Conservation (phyloP, 495 filamentous ascomycete species). For the Hypomontagnella submonticulosa region DNA sequence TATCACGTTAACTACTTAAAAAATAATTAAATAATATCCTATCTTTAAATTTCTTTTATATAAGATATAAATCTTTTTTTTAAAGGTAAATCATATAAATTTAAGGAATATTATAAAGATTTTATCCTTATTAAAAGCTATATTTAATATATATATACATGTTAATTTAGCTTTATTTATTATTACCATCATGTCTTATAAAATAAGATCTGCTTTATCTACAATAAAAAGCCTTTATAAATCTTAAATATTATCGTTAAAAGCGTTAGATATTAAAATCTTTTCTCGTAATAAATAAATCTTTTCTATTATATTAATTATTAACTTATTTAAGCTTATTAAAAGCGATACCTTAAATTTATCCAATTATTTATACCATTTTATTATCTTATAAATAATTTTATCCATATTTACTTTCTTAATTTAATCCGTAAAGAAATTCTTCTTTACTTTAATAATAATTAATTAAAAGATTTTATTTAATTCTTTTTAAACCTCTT, state of each 20-base stretch:
- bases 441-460: not conserved
- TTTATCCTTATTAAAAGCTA: not conserved
- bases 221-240: not conserved
- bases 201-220: not conserved
- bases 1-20: not conserved
- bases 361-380: not conserved
- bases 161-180: not conserved
- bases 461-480: not conserved
- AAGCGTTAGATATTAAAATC: not conserved
- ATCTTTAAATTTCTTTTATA: not conserved
- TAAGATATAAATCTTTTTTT: not conserved
- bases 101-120: not conserved
- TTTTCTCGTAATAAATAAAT: not conserved
- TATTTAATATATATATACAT: not conserved
- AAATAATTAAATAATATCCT: not conserved
- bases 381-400: not conserved
- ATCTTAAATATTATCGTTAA: not conserved
- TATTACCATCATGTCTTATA: not conserved
- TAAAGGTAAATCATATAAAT: not conserved
- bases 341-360: not conserved
- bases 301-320: not conserved
- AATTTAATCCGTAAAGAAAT: not conserved
- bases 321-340: not conserved
- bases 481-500: not conserved
- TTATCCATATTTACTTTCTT: not conserved